A percentile compares a stretch with the other conserved stretches of the same genome.
Evolutionary conservation across 2,329 filamentous ascomycete genomes (phyloP).

Genomic region (Colletotrichum musae): DNA sequence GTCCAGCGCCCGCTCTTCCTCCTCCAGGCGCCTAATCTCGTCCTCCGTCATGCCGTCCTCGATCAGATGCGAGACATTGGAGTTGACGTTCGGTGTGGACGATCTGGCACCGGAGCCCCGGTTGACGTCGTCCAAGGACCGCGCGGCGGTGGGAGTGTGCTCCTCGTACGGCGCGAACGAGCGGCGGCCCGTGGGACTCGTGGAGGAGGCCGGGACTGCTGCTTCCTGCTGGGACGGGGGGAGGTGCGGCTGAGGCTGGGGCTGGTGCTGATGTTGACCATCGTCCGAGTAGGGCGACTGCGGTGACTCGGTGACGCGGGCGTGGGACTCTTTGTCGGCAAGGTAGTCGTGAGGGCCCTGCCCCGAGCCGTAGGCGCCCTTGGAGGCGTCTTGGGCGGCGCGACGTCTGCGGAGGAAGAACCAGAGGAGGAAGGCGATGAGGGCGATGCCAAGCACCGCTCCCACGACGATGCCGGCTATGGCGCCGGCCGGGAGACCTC

Average conservation of each 20-base stretch:
- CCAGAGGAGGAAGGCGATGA: constrained; percentile 58
- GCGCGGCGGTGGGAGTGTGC: constrained; percentile 19
- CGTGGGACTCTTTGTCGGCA: constrained; percentile 61
- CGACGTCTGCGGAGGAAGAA: constrained; percentile 58
- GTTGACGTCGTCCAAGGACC: constrained; percentile 25
- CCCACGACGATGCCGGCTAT: constrained; percentile 65
- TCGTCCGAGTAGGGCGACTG: constrained; percentile 62
- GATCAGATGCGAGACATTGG: constrained; percentile 65
- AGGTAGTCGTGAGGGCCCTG: constrained; percentile 55
- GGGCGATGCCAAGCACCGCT: constrained; percentile 53
- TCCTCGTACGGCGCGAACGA: constrained; percentile 27
- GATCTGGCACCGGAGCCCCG: constrained; percentile 24
- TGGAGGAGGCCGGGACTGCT: constrained; percentile 4
- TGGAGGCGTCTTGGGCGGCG: constrained; percentile 44
- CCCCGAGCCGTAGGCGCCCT: constrained; percentile 47
- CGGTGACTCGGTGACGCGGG: constrained; percentile 55
- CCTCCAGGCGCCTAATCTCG: constrained; percentile 68
- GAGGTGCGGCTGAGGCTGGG: constrained; percentile 37
- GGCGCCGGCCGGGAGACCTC: constrained; percentile 57
- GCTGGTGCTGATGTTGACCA: constrained; percentile 44
- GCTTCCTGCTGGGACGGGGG: background rate
- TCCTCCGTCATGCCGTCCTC: constrained; percentile 74
- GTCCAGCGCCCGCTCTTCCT: constrained; percentile 71
- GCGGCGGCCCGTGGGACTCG: constrained; percentile 18
- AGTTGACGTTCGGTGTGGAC: constrained; percentile 45